Evolutionary conservation across 1,284 basidiomycete species (phyloP).

Genomic region (Prillingera fragicola): DNA sequence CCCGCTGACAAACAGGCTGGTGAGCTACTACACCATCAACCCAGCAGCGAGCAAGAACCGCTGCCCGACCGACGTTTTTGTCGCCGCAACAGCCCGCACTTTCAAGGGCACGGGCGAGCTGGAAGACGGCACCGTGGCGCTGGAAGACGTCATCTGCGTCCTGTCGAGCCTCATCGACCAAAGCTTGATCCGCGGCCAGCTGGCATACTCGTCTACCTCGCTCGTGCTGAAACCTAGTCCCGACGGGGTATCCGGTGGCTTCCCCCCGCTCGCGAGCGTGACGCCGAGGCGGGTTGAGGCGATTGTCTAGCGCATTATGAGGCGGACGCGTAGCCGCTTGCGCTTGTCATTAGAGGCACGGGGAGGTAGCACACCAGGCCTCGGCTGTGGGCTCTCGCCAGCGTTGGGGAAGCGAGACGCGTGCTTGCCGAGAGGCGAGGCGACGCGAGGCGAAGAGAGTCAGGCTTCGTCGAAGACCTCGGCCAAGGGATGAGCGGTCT

Average conservation of each 20-base stretch:
- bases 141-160: slow-evolving; percentile 44
- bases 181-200: slow-evolving; percentile 35
- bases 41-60: slow-evolving; percentile 23
- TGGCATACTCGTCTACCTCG: slow-evolving; percentile 38
- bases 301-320: slow-evolving; percentile 5
- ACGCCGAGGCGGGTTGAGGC: slow-evolving; percentile 18
- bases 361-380: too few relatives aligned
- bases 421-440: too few relatives aligned
- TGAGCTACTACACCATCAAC: slow-evolving; percentile 25
- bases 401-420: too few relatives aligned
- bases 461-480: too few relatives aligned
- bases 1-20: slow-evolving; percentile 19
- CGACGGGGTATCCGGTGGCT: slow-evolving; percentile 41
- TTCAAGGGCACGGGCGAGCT: slow-evolving; percentile 39
- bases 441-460: too few relatives aligned
- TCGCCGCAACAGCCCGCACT: slow-evolving; percentile 21
- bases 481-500: too few relatives aligned
- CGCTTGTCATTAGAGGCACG: too few relatives aligned
- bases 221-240: slow-evolving; percentile 34
- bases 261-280: slow-evolving; percentile 30
- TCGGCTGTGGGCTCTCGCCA: too few relatives aligned
- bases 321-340: too few relatives aligned
- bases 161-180: slow-evolving; percentile 45
- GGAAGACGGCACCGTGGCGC: slow-evolving; percentile 32
- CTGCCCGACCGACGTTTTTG: slow-evolving; percentile 41